Base-by-base conservation (phyloP, 2,329 filamentous ascomycete genomes). In the Aspergillus melleus region DNA sequence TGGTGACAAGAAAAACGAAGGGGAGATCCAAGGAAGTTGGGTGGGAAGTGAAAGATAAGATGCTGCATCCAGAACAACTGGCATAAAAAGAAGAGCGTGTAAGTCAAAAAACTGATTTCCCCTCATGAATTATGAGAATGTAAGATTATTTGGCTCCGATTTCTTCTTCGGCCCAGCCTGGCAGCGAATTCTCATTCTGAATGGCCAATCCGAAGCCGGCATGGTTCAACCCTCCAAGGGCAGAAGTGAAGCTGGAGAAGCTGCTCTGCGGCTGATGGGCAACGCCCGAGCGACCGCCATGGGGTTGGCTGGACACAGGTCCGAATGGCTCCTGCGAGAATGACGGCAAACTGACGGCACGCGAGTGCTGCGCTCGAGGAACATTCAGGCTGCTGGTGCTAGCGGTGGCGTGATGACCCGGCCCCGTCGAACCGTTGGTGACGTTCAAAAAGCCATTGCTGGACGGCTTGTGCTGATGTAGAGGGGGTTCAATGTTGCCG, bases 271-370 rank as follows among this genome's bases (percentile, higher is more conserved):
- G 74, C 62, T 78, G 79, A 61, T 80, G 77, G 36, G 73, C 65
- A 26, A 75, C 64, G 44, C 70, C 73, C 50, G 70, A 67, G 49
- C 76, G 77, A 49, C 70, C 62, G 49, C 70, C 62, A 58, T 77
- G 74, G 36, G 68, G 60, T 53, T 77, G 72, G 39, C 67, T 68
- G 8, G 74, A 72, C 50, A 74, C 71, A 24, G 79, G 78, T 11
- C 79, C 80, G 67, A 85, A 84, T 12, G 82, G 79, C 49, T 85
- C 84, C 64, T 88, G 84, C 2, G 84, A 85, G 73, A 88, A 88
- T 6, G 85, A 86, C 1, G 95, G 95, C 70, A 99, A 81, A 74
- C 92, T 96, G 61, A 97, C 92, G 36, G 95, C 92, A 42, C 95
- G 89, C 71, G 87, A 94, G 72, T 90, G 87, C 64, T 84, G 83